A percentile compares a stretch with the other conserved stretches of the same genome.
These are phyloP conservation scores for Penicillium sp. DNA, from an alignment of 2,329 filamentous ascomycete genomes.

Conservation along the genomic window DNA sequence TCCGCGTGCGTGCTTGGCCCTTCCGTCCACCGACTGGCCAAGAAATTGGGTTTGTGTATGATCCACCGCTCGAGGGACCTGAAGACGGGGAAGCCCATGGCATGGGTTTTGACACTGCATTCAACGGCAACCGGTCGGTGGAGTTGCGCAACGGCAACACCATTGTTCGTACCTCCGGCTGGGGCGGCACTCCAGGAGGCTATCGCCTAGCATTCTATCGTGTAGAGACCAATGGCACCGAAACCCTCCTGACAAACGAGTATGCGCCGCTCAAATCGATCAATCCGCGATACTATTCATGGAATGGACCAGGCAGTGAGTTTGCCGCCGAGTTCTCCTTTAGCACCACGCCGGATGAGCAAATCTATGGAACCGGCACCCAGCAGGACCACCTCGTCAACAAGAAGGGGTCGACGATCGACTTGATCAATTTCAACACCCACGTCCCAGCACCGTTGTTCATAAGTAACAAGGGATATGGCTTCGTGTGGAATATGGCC, in stretches of 20 bases:
- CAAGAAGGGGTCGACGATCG: slow-evolving; percentile 59
- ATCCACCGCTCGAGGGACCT: slow-evolving; percentile 40
- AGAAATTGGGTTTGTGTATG: slow-evolving; percentile 40
- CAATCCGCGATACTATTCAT: slow-evolving; percentile 38
- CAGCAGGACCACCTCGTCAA: slow-evolving; percentile 61
- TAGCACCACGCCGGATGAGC: slow-evolving; percentile 46
- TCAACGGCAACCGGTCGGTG: slow-evolving; percentile 31
- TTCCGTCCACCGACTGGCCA: slow-evolving; percentile 36
- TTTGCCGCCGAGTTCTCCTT: slow-evolving; percentile 40
- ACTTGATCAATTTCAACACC: slow-evolving; percentile 63
- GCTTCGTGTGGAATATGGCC: slow-evolving; percentile 64
- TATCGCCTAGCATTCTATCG: slow-evolving; percentile 39
- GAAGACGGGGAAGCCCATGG: slow-evolving; percentile 33
- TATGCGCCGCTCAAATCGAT: slow-evolving; percentile 34
- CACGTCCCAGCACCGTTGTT: slow-evolving; percentile 61
- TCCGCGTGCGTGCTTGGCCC: slow-evolving; percentile 41
- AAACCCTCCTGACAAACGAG: slow-evolving; percentile 39
- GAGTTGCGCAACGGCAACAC: slow-evolving; percentile 40
- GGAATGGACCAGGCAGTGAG: slow-evolving; percentile 35
- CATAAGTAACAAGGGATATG: slow-evolving; percentile 58
- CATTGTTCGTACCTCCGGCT: slow-evolving; percentile 34
- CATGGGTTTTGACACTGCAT: slow-evolving; percentile 33
- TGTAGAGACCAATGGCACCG: slow-evolving; percentile 32
- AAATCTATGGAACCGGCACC: slow-evolving; percentile 63
- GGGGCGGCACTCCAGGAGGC: slow-evolving; percentile 31